A percentile compares a stretch with the other conserved stretches of the same genome.
phyloP scores from a whole-genome alignment of 768 basidiomycete genomes.

The Boletus rubroflammeus region DNA sequence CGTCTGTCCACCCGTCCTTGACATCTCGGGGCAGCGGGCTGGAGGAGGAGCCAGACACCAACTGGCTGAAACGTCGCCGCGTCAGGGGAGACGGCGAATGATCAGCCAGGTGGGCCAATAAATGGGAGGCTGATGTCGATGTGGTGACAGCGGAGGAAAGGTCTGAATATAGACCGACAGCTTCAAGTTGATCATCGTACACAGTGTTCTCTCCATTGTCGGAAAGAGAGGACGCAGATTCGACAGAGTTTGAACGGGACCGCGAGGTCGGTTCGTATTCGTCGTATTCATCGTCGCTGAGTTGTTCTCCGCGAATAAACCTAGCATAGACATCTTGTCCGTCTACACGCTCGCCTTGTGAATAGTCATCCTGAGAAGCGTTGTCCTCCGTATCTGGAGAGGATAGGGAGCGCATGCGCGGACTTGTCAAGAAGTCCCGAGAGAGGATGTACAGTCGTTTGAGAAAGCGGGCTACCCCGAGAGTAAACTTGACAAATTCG shows the following conservation, averaged over 20 bases:
- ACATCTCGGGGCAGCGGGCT: slow-evolving; percentile 6
- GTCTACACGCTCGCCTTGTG: slow-evolving; percentile 15
- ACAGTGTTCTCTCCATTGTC: slow-evolving; percentile 32
- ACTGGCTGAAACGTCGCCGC: slow-evolving; percentile 41
- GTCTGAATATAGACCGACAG: slow-evolving; percentile 52
- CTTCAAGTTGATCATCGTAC: slow-evolving; percentile 36
- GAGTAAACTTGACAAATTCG: slow-evolving; percentile 35
- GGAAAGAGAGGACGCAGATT: slow-evolving; percentile 23
- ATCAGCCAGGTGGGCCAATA: slow-evolving; percentile 54
- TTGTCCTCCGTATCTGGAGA: slow-evolving; percentile 7
- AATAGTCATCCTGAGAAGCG: slow-evolving; percentile 3
- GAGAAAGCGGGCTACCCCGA: slow-evolving; percentile 29
- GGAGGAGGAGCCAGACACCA: slow-evolving; percentile 29
- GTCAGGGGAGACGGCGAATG: slow-evolving; percentile 45
- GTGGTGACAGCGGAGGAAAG: slow-evolving; percentile 37
- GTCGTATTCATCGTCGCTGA: slow-evolving; percentile 49
- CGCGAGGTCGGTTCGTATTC: slow-evolving; percentile 30
- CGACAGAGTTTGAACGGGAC: slow-evolving; percentile 20
- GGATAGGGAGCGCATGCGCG: slow-evolving; percentile 5
- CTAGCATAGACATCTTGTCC: slow-evolving; percentile 47
- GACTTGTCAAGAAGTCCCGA: slow-evolving; percentile 18
- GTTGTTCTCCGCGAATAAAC: slow-evolving; percentile 57
- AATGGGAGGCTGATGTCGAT: slow-evolving; percentile 38
- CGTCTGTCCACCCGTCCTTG: slow-evolving; percentile 28
- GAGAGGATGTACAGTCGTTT: slow-evolving; percentile 17